phyloP scores from a whole-genome alignment of 441 rosid species.

The Adansonia rubrostipa region DNA sequence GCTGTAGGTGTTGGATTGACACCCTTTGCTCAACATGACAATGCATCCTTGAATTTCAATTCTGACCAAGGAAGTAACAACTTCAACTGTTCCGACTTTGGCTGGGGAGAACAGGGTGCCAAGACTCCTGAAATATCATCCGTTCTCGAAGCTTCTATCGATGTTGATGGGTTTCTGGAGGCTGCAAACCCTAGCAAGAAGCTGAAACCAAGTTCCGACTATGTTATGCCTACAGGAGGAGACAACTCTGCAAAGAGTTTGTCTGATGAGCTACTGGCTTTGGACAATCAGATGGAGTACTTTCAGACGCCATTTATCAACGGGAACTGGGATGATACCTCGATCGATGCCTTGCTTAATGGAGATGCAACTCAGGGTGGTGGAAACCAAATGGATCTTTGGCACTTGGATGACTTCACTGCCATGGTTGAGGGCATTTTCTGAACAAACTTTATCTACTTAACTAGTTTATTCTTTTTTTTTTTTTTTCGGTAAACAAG shows the following conservation, averaged over 20 bases:
- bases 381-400: conserved; percentile 62
- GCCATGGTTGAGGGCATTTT: conserved; percentile 51
- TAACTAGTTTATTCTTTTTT: conserved; percentile 15
- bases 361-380: conserved; percentile 61
- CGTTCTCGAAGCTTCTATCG: conserved; percentile 46
- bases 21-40: conserved; percentile 39
- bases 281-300: conserved; percentile 58
- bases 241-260: conserved; percentile 44
- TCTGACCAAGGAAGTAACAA: conserved; percentile 93
- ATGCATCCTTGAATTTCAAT: conserved; percentile 49
- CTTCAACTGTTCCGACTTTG: conserved; percentile 75
- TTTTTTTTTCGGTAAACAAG: conserved; percentile 62
- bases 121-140: conserved; percentile 86
- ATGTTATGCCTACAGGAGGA: conserved; percentile 32
- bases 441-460: conserved; percentile 42
- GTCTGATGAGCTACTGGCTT: conserved; percentile 73
- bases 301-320: conserved; percentile 58
- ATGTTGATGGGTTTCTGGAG: conserved; percentile 56
- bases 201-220: conserved; percentile 47
- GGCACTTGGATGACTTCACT: conserved; percentile 79
- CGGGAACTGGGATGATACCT: conserved; percentile 61
- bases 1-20: conserved; percentile 33
- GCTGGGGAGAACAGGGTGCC: conserved; percentile 70
- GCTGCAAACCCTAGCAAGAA: conserved; percentile 65
- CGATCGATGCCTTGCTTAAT: conserved; percentile 61